These are phyloP conservation scores for Podospora appendiculata DNA, from an alignment of 495 filamentous ascomycete species.

Conservation along the genomic window DNA sequence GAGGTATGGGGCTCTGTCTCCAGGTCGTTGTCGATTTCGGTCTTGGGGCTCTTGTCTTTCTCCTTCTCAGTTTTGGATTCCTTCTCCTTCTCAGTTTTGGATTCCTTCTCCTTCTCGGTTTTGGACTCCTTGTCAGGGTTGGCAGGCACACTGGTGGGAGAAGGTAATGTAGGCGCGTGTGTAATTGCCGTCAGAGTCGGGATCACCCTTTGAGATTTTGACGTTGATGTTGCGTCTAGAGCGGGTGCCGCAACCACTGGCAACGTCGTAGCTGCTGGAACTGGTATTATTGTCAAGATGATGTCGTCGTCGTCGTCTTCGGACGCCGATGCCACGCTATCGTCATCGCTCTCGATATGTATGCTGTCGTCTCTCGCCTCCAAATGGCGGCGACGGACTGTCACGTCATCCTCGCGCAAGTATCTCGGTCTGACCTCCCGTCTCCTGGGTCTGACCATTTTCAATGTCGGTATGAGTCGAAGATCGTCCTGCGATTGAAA, in stretches of 20 bases:
- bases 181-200: neutral
- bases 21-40: neutral
- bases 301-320: neutral
- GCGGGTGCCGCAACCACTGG: neutral
- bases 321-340: neutral
- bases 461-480: neutral
- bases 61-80: neutral
- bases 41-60: neutral
- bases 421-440: neutral
- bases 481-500: neutral
- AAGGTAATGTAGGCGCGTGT: neutral
- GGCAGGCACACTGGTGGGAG: neutral
- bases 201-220: neutral
- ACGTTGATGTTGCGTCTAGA: neutral
- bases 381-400: neutral
- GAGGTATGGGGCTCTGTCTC: neutral
- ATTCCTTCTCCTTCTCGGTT: neutral
- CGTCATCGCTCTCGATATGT: neutral
- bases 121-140: neutral
- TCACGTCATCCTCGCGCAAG: neutral
- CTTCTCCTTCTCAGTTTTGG: neutral
- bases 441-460: neutral
- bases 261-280: neutral
- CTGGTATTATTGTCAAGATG: neutral
- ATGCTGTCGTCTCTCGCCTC: neutral